Evolutionary conservation across 1,284 basidiomycete genomes (phyloP), one percentile per base, ranked within the genome.

Genomic region (Cryptococcus sp.): DNA sequence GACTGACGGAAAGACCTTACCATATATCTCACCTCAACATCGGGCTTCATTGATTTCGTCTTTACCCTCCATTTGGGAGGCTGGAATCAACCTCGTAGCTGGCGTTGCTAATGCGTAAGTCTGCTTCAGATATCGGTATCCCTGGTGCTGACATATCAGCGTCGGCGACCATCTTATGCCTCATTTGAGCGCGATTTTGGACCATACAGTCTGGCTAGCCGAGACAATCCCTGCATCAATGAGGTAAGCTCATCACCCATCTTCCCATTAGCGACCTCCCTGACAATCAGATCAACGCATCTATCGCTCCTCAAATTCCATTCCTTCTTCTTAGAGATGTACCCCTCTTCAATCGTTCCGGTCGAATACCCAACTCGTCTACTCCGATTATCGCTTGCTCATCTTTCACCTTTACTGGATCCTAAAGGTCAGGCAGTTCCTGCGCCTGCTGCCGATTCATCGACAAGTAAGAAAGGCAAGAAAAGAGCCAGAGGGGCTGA

Each of bases 401-500:
- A 55, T 10, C 49, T 72, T 3, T 60, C 62, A n/a, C 54, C 58
- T 10, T 40, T 68, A 7, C 56, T 72, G 16, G 66, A 67, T 13
- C 45, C 55, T 1, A 48, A 52, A 54, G 46, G 49, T 14, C 44
- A 53, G 18, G 21, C 48, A 18, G 46, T 37, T 40, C 50, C 49
- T 45, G 37, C 46, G 47, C 32, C 32, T 9, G 61, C 61, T 51
- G 66, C 52, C 14, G 64, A 57, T 22, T 59, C 53, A 13, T n/a
- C 44, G 39, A 60, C 59, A 5, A 56, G 72, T 7, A 84, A 78
- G 64, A 84, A 83, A 61, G 82, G 83, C 45, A 91, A 86, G 74
- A 92, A 89, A 70, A 79, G 86, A 39, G 80, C 81, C 18, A 80
- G 85, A 31, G 85, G 81, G 48, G 87, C 88, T 65, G 87, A 85